A percentile compares a stretch with the other conserved stretches of the same genome.
Evolutionary conservation across 208 protist species (phyloP).

Genomic region (Leishmania braziliensis): DNA sequence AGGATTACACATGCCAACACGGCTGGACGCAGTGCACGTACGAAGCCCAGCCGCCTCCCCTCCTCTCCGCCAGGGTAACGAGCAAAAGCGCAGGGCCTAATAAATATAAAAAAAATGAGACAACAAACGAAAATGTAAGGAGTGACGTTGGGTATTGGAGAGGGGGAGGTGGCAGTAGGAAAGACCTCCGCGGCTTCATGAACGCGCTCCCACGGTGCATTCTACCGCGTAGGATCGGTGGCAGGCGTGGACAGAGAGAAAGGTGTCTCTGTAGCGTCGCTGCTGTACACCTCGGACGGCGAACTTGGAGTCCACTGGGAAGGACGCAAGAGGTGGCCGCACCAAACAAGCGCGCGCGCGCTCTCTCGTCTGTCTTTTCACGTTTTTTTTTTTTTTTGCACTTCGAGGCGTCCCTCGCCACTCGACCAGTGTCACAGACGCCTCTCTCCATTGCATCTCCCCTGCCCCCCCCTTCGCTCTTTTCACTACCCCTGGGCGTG

Average conservation of each 20-base stretch:
- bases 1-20: no score
- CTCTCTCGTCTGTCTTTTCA: not conserved
- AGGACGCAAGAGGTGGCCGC: no score
- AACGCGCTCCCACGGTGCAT: not conserved
- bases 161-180: not conserved
- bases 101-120: no score
- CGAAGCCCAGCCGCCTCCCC: no score
- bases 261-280: not conserved
- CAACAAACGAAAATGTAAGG: not conserved
- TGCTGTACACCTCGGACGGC: not conserved
- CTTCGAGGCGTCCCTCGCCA: not conserved
- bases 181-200: not conserved
- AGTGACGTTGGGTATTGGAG: not conserved
- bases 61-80: no score
- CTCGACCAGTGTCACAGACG: not conserved
- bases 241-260: not conserved
- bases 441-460: not conserved
- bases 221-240: not conserved
- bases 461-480: not conserved
- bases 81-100: no score
- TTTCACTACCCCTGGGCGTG: not conserved
- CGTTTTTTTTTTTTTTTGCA: not conserved
- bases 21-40: no score
- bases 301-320: no score
- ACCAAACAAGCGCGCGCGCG: no score